These are phyloP conservation scores for Yarrowia deformans DNA, from an alignment of 805 yeast species.

Conservation along the genomic window DNA sequence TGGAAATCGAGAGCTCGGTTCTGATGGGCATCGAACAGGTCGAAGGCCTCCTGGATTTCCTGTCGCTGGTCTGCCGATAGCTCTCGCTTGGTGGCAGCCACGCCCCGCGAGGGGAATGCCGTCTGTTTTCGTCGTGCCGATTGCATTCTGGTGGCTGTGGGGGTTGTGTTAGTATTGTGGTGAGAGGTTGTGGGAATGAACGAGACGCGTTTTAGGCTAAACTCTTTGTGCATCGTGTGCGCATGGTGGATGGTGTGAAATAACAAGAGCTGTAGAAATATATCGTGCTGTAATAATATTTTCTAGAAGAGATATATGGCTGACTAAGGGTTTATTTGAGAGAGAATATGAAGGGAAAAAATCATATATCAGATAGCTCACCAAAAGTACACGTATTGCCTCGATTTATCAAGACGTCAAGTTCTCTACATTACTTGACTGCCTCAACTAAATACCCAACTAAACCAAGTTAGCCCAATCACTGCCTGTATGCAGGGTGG, in stretches of 20 bases:
- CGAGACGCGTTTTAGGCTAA: slow-evolving; percentile 29
- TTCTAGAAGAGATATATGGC: too few species aligned
- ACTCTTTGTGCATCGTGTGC: slow-evolving; percentile 3
- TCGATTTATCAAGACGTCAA: too few species aligned
- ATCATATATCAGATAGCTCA: too few species aligned
- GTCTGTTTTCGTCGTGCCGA: slow-evolving; percentile 34
- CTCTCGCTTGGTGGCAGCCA: slow-evolving; percentile 52
- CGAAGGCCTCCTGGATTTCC: slow-evolving; percentile 90
- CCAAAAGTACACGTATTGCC: too few species aligned
- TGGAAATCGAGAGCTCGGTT: slow-evolving; percentile 93
- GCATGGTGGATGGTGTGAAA: background rate
- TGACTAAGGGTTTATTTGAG: too few species aligned
- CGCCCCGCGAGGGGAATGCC: slow-evolving; percentile 14
- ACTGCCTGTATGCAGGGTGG: background rate
- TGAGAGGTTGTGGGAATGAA: background rate
- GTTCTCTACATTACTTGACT: background rate
- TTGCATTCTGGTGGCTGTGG: slow-evolving; percentile 9
- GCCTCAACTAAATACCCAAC: background rate
- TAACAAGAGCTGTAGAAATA: too few species aligned
- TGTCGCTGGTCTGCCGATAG: slow-evolving; percentile 85
- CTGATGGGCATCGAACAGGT: slow-evolving; percentile 87
- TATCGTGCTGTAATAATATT: too few species aligned
- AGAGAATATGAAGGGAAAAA: too few species aligned
- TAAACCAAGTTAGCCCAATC: background rate
- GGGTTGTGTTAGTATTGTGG: slow-evolving; percentile 8